Conservation (phyloP, 306 rosid genomes). For the Clitoria ternatea region DNA sequence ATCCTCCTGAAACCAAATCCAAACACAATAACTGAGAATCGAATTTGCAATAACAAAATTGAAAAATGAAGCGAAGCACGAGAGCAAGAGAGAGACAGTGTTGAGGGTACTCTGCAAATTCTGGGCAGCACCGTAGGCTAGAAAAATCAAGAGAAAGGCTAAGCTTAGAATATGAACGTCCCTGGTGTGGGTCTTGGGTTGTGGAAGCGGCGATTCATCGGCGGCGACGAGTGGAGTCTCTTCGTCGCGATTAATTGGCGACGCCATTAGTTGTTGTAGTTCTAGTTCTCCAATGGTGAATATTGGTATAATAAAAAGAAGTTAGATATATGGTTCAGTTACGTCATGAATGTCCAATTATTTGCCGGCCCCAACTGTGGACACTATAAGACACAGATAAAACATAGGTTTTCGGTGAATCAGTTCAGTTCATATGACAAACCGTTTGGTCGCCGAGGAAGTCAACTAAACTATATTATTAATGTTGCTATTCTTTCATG, state of each 20-base stretch:
- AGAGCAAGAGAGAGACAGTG: slow-evolving; percentile 36
- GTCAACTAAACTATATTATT: background rate
- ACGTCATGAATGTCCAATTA: slow-evolving; percentile 9
- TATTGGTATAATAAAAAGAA: slow-evolving; percentile 16
- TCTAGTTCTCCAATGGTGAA: background rate
- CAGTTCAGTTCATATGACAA: slow-evolving; percentile 7
- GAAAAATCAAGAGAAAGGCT: slow-evolving; percentile 69
- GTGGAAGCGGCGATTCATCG: slow-evolving; percentile 10
- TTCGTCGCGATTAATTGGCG: slow-evolving; percentile 38
- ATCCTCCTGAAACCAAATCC: slow-evolving; percentile 53
- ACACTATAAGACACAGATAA: slow-evolving; percentile 33
- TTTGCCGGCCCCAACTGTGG: slow-evolving; percentile 45
- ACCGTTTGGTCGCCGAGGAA: background rate
- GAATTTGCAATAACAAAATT: background rate
- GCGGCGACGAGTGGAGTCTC: slow-evolving; percentile 49
- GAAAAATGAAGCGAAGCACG: background rate
- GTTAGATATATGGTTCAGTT: background rate
- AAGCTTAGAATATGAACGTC: slow-evolving; percentile 69
- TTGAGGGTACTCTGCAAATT: slow-evolving; percentile 82
- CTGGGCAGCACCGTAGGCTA: slow-evolving; percentile 93
- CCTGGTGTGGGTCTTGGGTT: slow-evolving; percentile 31
- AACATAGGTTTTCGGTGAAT: background rate
- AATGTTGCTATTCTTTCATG: too few species aligned
- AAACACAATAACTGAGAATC: background rate
- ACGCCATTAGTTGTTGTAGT: slow-evolving; percentile 38